These are phyloP conservation scores for Cystoderma amianthinum DNA, from an alignment of 768 basidiomycete species.

Conservation along the genomic window DNA sequence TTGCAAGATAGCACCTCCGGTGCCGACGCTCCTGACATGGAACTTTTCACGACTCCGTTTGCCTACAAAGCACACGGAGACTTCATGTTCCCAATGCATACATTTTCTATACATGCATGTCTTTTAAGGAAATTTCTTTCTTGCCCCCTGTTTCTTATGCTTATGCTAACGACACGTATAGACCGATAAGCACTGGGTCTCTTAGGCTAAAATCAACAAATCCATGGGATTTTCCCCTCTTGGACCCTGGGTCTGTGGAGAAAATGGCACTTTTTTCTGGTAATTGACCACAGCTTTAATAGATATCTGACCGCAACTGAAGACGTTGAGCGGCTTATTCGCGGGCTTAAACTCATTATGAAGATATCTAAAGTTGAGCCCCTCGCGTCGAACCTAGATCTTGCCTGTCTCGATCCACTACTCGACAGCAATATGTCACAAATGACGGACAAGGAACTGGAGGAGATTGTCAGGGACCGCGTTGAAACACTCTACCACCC, in stretches of 20 bases:
- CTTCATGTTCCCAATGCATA: constrained; percentile 28
- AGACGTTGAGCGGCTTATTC: constrained; percentile 29
- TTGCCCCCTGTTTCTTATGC: background rate
- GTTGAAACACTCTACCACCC: constrained; percentile 43
- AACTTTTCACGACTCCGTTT: constrained; percentile 30
- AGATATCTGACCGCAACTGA: constrained; percentile 31
- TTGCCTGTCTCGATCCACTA: constrained; percentile 16
- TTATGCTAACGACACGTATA: constrained; percentile 8
- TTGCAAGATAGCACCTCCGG: constrained; percentile 32
- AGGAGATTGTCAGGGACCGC: constrained; percentile 28
- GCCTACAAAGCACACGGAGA: constrained; percentile 33
- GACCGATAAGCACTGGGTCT: constrained; percentile 31
- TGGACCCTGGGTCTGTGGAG: constrained; percentile 29
- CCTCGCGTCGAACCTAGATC: constrained; percentile 22
- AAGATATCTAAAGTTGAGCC: constrained; percentile 29
- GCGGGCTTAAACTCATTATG: constrained; percentile 25
- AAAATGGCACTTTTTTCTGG: background rate
- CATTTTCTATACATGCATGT: constrained; percentile 28
- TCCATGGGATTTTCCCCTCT: constrained; percentile 26
- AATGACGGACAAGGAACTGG: constrained; percentile 29
- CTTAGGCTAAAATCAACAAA: constrained; percentile 26
- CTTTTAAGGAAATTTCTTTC: constrained; percentile 21
- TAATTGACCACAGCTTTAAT: background rate
- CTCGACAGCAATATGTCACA: constrained; percentile 27
- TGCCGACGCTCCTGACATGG: constrained; percentile 32